Evolutionary conservation across 1,284 basidiomycete species (phyloP).

Genomic region (Heterobasidion parviporum): DNA sequence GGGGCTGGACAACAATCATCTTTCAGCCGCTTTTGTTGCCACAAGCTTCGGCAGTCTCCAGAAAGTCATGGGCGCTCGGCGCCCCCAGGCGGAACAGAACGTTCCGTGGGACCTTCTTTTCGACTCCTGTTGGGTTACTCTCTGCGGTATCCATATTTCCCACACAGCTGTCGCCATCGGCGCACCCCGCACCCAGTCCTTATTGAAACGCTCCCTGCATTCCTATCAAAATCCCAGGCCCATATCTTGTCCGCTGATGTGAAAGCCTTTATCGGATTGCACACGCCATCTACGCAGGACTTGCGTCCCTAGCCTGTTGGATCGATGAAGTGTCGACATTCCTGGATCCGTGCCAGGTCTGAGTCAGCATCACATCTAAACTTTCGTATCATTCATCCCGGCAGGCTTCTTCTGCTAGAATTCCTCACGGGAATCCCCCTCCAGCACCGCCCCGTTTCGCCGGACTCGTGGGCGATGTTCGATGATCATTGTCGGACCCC

Average conservation of each 20-base stretch:
- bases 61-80: too few species aligned
- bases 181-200: background rate
- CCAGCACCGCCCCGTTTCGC: background rate
- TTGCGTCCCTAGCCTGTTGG: background rate
- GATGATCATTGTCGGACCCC: background rate
- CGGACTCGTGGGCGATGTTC: background rate
- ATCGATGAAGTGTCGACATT: too few species aligned
- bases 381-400: background rate
- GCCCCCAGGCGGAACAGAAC: constrained; percentile 2
- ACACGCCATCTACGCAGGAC: background rate
- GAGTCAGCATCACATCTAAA: background rate
- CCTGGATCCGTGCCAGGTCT: too few species aligned
- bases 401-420: background rate
- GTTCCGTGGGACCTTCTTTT: constrained; percentile 2
- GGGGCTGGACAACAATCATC: background rate
- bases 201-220: background rate
- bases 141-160: constrained; percentile 5
- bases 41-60: background rate
- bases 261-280: background rate
- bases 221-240: background rate
- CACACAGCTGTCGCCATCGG: constrained; percentile 3
- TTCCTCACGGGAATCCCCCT: background rate
- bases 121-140: constrained; percentile 7
- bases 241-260: background rate
- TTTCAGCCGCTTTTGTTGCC: background rate